Evolutionary conservation across 352 stramenopile genomes (phyloP).

Genomic region (Lagenidium sp.): DNA sequence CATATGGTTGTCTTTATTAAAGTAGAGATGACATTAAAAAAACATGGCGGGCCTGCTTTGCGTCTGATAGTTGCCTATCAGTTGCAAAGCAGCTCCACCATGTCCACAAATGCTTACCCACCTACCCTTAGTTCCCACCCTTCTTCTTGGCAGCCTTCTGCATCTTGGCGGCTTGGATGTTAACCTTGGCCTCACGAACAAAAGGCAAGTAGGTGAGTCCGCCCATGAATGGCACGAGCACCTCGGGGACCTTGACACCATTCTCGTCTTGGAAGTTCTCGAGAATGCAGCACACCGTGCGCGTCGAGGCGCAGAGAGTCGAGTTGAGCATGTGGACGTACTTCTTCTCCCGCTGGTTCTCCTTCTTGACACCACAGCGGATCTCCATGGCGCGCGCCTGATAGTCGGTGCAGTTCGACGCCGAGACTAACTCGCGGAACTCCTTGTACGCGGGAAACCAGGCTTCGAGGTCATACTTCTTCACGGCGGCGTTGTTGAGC

Average conservation of each 20-base stretch:
- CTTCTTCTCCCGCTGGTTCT: conserved; percentile 93
- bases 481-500: conserved; percentile 98
- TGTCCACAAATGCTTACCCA: too few species aligned
- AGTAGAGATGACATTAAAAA: too few species aligned
- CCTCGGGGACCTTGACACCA: conserved; percentile 95
- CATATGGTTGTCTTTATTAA: too few species aligned
- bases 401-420: conserved; percentile 99
- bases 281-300: conserved; percentile 98
- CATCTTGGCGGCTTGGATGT: conserved; percentile 90
- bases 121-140: conserved; percentile 39
- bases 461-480: conserved; percentile 99
- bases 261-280: conserved; percentile 98
- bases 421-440: conserved; percentile 98
- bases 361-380: conserved; percentile 94
- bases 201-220: conserved; percentile 98
- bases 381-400: conserved; percentile 97
- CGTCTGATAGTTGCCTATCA: too few species aligned
- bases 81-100: too few species aligned
- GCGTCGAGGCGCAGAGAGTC: conserved; percentile 97
- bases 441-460: conserved; percentile 99
- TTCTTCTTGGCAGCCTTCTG: conserved; percentile 94
- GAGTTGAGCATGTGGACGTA: conserved; percentile 99
- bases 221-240: conserved; percentile 97
- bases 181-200: conserved; percentile 90
- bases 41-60: too few species aligned